Base-by-base conservation (phyloP, 2,329 filamentous ascomycete species). In the Blastomyces silverae region DNA sequence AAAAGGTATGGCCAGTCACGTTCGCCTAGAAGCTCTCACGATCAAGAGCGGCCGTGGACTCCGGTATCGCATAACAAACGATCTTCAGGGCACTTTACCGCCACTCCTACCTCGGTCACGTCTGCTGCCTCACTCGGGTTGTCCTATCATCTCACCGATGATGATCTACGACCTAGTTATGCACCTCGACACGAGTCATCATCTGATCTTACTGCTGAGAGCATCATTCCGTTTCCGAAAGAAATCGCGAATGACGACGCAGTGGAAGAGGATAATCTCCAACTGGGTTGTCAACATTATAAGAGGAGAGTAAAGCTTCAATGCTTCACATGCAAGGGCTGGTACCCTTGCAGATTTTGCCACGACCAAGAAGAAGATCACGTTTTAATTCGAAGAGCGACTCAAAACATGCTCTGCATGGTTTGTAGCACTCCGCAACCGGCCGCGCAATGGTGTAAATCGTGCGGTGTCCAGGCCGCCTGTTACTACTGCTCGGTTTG, bases 401-500 rank as follows among this genome's bases (percentile, higher is more conserved):
- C 93, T 8, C 89, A 88, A 75, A 89, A 97, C 72, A 99, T 99
- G 94, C 84, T 99, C 6, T 99, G 94, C 76, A 99, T 99, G 94
- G 82, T 92, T 37, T 99, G 94, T 75, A 86, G 87, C 7, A 91
- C 89, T 64, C 88, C 94, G 1, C 94, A 99, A 72, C 85, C 85
- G 64, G 92, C 90, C 3, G 86, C 86, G 39, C 91, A 96, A 68
- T 82, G 85, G 62, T 99, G 94, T 75, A 81, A 84, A 61, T 83
- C 85, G 64, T 99, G 94, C 74, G 89, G 87, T 22, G 86, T 87
- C 69, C 85, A 87, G 65, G 86, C 91, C 7, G 92, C 93, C 15
- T 89, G 89, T 72, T 97, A 97, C 76, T 99, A 95, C 74, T 99
- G 94, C 78, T 85, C 87, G 63, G 89, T 94, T 64, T 99, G 94